A percentile compares a stretch with the other conserved stretches of the same genome.
Evolutionary conservation across 2,329 filamentous ascomycete species (phyloP).

Genomic region (Gnomoniopsis smithogilvyi): DNA sequence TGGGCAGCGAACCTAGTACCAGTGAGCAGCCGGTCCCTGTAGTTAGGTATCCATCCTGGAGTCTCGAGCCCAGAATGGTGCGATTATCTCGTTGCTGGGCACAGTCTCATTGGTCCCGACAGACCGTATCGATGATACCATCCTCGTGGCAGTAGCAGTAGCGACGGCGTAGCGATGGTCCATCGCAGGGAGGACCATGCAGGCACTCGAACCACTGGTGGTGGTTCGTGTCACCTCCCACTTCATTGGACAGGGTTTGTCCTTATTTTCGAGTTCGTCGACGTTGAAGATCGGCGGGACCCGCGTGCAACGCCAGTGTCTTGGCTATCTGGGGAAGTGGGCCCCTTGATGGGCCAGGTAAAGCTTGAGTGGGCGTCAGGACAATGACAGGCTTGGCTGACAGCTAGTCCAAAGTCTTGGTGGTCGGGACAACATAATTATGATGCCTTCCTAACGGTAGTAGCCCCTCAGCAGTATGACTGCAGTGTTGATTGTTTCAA

Average conservation of each 20-base stretch:
- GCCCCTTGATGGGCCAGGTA: not conserved
- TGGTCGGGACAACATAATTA: not conserved
- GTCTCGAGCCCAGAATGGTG: not conserved
- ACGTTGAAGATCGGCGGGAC: not conserved
- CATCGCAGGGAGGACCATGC: not conserved
- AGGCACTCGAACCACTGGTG: not conserved
- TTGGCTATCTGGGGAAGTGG: not conserved
- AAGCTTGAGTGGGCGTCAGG: not conserved
- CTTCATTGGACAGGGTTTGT: not conserved
- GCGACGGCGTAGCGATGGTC: not conserved
- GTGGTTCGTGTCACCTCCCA: not conserved
- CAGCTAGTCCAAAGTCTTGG: not conserved
- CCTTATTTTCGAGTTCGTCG: not conserved
- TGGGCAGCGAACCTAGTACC: too few relatives aligned
- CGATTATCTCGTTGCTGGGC: not conserved
- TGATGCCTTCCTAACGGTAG: not conserved
- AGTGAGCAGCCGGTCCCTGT: too few relatives aligned
- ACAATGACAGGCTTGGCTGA: not conserved
- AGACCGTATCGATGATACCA: slow-evolving; percentile 3
- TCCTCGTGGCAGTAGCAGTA: not conserved
- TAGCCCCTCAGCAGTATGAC: not conserved
- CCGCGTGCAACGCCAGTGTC: not conserved
- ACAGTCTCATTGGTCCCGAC: slow-evolving; percentile 5
- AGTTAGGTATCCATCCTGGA: too few relatives aligned
- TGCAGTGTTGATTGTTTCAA: too few relatives aligned